Conservation (phyloP, 371 early-diverging fungal species). For the Zopfochytrium polystomum region DNA sequence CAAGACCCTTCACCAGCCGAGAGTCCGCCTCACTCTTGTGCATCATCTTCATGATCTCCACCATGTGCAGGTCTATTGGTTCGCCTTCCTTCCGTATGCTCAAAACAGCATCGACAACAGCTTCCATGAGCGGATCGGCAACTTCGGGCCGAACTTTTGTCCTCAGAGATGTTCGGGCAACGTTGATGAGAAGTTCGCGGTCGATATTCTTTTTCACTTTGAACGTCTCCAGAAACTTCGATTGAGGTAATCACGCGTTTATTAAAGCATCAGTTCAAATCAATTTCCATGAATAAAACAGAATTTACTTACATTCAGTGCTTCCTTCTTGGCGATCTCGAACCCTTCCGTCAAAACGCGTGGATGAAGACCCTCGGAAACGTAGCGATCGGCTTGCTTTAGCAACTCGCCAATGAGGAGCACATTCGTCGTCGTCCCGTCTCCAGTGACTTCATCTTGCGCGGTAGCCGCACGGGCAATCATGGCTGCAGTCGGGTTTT, state of each 20-base stretch:
- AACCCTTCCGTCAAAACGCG: constrained; percentile 95
- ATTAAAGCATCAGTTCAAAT: too few relatives aligned
- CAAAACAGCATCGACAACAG: constrained; percentile 95
- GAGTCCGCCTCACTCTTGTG: constrained; percentile 96
- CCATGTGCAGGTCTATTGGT: constrained; percentile 98
- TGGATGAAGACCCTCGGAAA: constrained; percentile 97
- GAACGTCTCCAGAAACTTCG: constrained; percentile 83
- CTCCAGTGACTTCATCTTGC: constrained; percentile 98
- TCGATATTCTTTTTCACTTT: constrained; percentile 73
- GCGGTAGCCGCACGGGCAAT: constrained; percentile 98
- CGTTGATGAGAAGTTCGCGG: constrained; percentile 85
- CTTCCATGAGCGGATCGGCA: constrained; percentile 91
- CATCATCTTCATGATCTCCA: constrained; percentile 99
- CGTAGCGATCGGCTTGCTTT: constrained; percentile 92
- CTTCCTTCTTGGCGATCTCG: constrained; percentile 92
- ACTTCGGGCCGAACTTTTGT: constrained; percentile 92
- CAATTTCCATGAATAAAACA: neutral
- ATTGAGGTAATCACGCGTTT: neutral
- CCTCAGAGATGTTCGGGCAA: constrained; percentile 92
- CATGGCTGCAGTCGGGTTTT: constrained; percentile 99
- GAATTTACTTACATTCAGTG: constrained; percentile 64
- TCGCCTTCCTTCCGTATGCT: constrained; percentile 70
- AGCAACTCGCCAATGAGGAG: constrained; percentile 95
- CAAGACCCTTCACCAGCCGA: constrained; percentile 93
- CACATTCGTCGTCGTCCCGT: constrained; percentile 98